Evolutionary conservation across 139 green algal species (phyloP).

Genomic region (Coelastrella sp.): DNA sequence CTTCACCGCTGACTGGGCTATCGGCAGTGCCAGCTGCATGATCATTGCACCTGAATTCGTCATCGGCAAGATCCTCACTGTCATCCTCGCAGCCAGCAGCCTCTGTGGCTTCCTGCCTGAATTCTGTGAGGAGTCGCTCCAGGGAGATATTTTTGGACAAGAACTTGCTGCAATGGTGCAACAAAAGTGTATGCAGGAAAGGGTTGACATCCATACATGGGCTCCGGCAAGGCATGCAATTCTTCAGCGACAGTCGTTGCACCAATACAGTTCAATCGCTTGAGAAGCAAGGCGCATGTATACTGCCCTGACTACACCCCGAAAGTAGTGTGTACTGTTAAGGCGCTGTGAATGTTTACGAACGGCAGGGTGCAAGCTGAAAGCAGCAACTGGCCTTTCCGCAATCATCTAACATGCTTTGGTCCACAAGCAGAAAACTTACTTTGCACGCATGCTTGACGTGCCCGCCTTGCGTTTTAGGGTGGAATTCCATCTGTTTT

Average conservation of each 20-base stretch:
- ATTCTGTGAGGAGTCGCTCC: slow-evolving; percentile 39
- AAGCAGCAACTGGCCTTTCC: not conserved
- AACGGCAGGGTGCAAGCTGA: not conserved
- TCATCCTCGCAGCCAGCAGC: not conserved
- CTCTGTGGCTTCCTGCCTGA: not conserved
- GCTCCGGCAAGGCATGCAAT: not conserved
- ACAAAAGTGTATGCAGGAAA: not conserved
- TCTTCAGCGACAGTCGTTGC: not conserved
- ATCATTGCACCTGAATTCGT: not conserved
- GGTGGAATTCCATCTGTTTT: slow-evolving; percentile 91
- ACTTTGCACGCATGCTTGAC: slow-evolving; percentile 46
- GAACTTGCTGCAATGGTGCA: slow-evolving; percentile 37
- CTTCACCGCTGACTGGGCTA: not conserved
- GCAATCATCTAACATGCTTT: not conserved
- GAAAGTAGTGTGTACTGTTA: not conserved
- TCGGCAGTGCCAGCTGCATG: not conserved
- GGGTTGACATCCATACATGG: no score
- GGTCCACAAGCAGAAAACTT: not conserved
- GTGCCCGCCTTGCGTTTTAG: slow-evolving; percentile 59
- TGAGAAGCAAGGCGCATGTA: no score
- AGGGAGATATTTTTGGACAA: slow-evolving; percentile 32
- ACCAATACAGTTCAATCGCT: no score
- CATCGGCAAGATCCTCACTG: not conserved
- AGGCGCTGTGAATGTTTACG: not conserved
- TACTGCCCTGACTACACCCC: no score